Conservation (phyloP, 2,329 filamentous ascomycete species). For the Alternaria gaisen region DNA sequence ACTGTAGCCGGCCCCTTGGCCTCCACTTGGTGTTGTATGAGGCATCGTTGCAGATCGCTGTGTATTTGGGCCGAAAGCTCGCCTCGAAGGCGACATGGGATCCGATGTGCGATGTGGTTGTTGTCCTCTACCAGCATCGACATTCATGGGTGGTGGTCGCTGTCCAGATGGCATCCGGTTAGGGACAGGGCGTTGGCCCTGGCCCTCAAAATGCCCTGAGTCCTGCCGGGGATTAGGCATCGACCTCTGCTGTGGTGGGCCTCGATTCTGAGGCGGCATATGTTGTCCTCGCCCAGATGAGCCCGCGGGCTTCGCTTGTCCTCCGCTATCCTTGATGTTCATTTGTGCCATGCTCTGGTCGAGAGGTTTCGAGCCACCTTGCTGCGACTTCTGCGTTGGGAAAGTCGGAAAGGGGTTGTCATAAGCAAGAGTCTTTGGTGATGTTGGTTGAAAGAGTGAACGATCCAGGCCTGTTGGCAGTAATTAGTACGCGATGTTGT, state of each 20-base stretch:
- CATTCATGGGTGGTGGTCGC: conserved; percentile 35
- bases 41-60: conserved; percentile 52
- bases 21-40: conserved; percentile 34
- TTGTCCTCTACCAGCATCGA: conserved; percentile 24
- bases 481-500: conserved; percentile 11
- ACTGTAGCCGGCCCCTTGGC: conserved; percentile 24
- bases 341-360: conserved; percentile 49
- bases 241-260: conserved; percentile 31
- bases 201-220: conserved; percentile 47
- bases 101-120: conserved; percentile 28
- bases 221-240: conserved; percentile 41
- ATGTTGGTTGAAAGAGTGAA: conserved; percentile 38
- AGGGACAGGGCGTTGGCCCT: conserved; percentile 35
- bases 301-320: conserved; percentile 27
- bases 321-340: conserved; percentile 38
- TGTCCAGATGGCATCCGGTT: conserved; percentile 38
- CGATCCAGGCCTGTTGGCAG: conserved; percentile 41
- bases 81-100: conserved; percentile 40
- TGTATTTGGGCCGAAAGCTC: conserved; percentile 39
- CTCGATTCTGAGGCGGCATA: conserved; percentile 35
- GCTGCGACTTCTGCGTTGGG: conserved; percentile 42
- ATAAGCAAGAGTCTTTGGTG: conserved; percentile 40
- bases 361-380: conserved; percentile 28
- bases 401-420: conserved; percentile 62
- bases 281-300: conserved; percentile 33